A percentile compares a stretch with the other conserved stretches of the same genome.
Conservation (phyloP, 139 green algal genomes). For the Trebouxia sp. region DNA sequence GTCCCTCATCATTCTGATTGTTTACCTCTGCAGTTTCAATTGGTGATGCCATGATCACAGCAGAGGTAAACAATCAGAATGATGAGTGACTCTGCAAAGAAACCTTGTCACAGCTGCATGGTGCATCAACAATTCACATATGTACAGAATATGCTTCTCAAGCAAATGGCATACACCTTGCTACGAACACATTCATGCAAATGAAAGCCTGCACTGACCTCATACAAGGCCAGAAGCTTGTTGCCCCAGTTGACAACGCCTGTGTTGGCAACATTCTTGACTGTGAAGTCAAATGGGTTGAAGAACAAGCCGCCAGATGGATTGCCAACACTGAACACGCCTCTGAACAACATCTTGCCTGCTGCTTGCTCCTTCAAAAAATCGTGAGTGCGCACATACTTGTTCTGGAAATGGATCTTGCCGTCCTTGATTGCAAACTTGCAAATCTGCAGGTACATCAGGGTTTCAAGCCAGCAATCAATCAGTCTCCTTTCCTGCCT, state of each 20-base stretch:
- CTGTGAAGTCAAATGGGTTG: conserved; percentile 29
- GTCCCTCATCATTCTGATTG: no score
- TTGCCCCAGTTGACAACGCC: conserved; percentile 44
- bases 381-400: conserved; percentile 29
- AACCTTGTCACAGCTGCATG: no score
- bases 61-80: no score
- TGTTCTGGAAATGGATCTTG: conserved; percentile 32
- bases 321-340: conserved; percentile 50
- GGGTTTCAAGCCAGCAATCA: no score
- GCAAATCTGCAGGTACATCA: conserved; percentile 7
- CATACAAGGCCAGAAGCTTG: conserved; percentile 49
- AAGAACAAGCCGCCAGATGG: conserved; percentile 34
- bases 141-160: not conserved
- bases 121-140: no score
- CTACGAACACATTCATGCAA: no score
- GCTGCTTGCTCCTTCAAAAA: conserved; percentile 46
- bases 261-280: conserved; percentile 33
- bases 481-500: no score
- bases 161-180: not conserved
- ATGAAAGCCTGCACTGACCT: conserved; percentile 26
- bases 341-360: conserved; percentile 45
- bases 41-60: no score
- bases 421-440: conserved; percentile 44
- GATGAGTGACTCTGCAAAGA: no score
- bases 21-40: no score